phyloP scores from a whole-genome alignment of 176 grass and related monocot genomes.

The Olyra latifolia region DNA sequence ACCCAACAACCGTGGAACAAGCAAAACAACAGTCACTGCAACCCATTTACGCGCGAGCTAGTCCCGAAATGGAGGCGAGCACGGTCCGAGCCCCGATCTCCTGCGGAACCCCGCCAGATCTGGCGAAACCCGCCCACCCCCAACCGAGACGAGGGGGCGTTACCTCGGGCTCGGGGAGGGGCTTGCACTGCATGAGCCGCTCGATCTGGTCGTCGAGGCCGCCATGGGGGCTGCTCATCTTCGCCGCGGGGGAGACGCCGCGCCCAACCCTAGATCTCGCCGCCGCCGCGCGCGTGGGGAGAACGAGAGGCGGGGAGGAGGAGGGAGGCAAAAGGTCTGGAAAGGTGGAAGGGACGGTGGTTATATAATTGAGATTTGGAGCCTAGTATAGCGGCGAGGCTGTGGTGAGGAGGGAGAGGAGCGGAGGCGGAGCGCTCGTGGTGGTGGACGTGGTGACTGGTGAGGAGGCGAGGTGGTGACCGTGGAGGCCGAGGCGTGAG shows the following conservation, averaged over 20 bases:
- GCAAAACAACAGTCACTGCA: neutral
- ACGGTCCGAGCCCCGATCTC: conserved; percentile 19
- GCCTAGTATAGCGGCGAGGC: neutral
- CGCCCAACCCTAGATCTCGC: conserved; percentile 71
- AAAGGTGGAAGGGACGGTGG: conserved; percentile 33
- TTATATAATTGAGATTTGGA: conserved; percentile 49
- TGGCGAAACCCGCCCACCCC: neutral
- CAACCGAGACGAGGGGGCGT: neutral
- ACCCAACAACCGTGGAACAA: neutral
- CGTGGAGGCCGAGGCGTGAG: too few relatives aligned
- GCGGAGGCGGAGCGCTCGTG: neutral
- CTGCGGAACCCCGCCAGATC: conserved; percentile 29
- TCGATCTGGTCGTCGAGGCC: conserved; percentile 95
- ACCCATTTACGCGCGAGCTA: conserved; percentile 2
- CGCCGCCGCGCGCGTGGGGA: neutral
- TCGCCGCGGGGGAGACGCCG: neutral
- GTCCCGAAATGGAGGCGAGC: neutral
- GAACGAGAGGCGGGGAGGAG: neutral
- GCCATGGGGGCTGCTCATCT: conserved; percentile 67
- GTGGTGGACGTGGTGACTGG: neutral
- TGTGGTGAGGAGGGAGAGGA: neutral
- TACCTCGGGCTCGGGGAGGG: conserved; percentile 87
- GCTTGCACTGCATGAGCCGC: conserved; percentile 99
- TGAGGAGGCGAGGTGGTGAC: neutral
- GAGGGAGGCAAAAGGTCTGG: conserved; percentile 16